These are phyloP conservation scores for Friedmanniomyces endolithicus DNA, from an alignment of 495 filamentous ascomycete genomes.

Conservation along the genomic window DNA sequence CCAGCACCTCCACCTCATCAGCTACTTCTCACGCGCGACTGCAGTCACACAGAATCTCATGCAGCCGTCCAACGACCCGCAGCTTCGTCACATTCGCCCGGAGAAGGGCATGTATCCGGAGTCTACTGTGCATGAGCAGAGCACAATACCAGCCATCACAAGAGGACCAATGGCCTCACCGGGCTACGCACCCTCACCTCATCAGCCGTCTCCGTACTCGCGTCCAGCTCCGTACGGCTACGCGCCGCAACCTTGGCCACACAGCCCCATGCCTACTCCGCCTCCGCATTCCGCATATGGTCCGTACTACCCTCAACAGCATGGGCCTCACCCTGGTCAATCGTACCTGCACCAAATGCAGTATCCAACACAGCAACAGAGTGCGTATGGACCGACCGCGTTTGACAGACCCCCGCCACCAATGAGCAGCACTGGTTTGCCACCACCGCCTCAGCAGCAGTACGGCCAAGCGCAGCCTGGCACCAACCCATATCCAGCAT, in stretches of 20 bases:
- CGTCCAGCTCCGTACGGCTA: constrained; percentile 34
- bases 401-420: constrained; percentile 26
- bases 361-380: constrained; percentile 20
- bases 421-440: constrained; percentile 20
- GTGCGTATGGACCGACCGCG: constrained; percentile 15
- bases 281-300: constrained; percentile 19
- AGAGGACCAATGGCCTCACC: constrained; percentile 49
- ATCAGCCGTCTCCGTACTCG: constrained; percentile 33
- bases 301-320: constrained; percentile 17
- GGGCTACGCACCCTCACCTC: constrained; percentile 40
- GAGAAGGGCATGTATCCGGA: constrained; percentile 93
- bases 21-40: constrained; percentile 77
- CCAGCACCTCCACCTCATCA: constrained; percentile 92
- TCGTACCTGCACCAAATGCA: constrained; percentile 23
- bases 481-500: background rate
- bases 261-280: constrained; percentile 24
- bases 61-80: constrained; percentile 67
- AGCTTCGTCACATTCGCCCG: constrained; percentile 71
- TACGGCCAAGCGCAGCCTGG: constrained; percentile 8
- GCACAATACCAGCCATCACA: constrained; percentile 53
- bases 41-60: constrained; percentile 53
- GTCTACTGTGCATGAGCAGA: constrained; percentile 80
- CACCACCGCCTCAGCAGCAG: constrained; percentile 20
- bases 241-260: constrained; percentile 32
- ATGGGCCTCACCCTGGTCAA: constrained; percentile 11